Conservation (phyloP, 805 yeast genomes). For the Cyberlindnera mycetangii region DNA sequence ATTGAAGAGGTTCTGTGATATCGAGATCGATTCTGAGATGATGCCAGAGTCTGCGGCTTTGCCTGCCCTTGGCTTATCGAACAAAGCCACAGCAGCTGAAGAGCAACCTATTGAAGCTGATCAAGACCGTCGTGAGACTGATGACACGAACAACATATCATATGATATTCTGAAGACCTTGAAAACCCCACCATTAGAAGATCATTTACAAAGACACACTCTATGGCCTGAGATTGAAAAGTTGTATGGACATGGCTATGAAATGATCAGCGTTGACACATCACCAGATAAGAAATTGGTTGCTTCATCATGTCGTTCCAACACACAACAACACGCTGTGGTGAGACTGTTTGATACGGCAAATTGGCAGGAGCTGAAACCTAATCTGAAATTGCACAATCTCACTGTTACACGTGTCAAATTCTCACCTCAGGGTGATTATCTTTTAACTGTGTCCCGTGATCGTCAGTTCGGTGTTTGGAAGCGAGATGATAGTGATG, state of each 20-base stretch:
- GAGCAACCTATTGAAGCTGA: constrained; percentile 28
- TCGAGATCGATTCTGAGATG: constrained; percentile 30
- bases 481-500: constrained; percentile 42
- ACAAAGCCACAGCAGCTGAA: constrained; percentile 68
- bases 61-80: constrained; percentile 91
- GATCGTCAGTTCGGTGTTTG: constrained; percentile 85
- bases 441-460: constrained; percentile 76
- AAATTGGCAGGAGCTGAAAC: constrained; percentile 60
- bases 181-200: constrained; percentile 76
- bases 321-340: constrained; percentile 79
- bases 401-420: constrained; percentile 82
- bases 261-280: constrained; percentile 74
- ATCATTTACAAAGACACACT: constrained; percentile 85
- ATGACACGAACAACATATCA: constrained; percentile 37
- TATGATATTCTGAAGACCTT: constrained; percentile 47
- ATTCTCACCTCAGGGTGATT: constrained; percentile 66
- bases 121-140: constrained; percentile 31
- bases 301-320: constrained; percentile 92
- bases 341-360: constrained; percentile 67
- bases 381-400: constrained; percentile 62
- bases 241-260: constrained; percentile 96
- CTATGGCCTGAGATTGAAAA: constrained; percentile 95
- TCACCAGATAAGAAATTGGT: constrained; percentile 60
- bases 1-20: constrained; percentile 51
- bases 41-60: constrained; percentile 84